A percentile compares a stretch with the other conserved stretches of the same genome.
Evolutionary conservation across 306 rosid genomes (phyloP).

Genomic region (Ochetophila trinervis): DNA sequence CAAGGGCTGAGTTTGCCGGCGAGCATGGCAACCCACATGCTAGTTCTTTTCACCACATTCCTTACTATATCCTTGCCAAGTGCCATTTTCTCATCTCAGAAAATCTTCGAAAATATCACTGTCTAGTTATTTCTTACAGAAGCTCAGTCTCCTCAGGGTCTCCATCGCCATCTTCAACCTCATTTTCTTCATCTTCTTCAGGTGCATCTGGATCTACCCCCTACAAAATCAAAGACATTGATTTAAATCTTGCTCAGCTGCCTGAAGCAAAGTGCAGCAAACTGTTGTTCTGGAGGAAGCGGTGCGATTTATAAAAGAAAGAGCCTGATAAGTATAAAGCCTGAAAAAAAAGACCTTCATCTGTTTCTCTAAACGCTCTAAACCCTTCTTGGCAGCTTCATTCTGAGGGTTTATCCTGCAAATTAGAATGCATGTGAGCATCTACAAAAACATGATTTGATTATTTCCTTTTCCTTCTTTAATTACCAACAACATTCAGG

Average conservation of each 20-base stretch:
- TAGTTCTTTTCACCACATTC: constrained; percentile 3
- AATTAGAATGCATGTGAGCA: constrained; percentile 18
- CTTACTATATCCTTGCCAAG: constrained; percentile 3
- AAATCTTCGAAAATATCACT: constrained; percentile 2
- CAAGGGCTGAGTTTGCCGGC: neutral
- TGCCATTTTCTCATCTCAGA: constrained; percentile 19
- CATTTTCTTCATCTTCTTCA: constrained; percentile 96
- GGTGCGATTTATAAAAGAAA: constrained; percentile 10
- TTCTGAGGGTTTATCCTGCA: constrained; percentile 90
- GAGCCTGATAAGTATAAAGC: neutral
- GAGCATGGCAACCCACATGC: neutral
- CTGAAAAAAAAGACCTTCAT: constrained; percentile 71
- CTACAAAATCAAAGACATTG: constrained; percentile 30
- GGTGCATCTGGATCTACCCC: constrained; percentile 99
- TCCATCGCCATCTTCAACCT: constrained; percentile 89
- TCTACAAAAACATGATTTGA: constrained; percentile 6
- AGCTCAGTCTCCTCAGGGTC: constrained; percentile 96
- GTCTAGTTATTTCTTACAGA: constrained; percentile 36
- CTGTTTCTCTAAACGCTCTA: constrained; percentile 93
- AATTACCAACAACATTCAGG: neutral
- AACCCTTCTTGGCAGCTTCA: constrained; percentile 92
- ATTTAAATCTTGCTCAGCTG: constrained; percentile 1
- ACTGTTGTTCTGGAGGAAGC: neutral
- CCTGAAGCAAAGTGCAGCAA: neutral
- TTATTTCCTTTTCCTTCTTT: neutral